These are phyloP conservation scores for Mycena floridula DNA, from an alignment of 768 basidiomycete species.

Conservation along the genomic window DNA sequence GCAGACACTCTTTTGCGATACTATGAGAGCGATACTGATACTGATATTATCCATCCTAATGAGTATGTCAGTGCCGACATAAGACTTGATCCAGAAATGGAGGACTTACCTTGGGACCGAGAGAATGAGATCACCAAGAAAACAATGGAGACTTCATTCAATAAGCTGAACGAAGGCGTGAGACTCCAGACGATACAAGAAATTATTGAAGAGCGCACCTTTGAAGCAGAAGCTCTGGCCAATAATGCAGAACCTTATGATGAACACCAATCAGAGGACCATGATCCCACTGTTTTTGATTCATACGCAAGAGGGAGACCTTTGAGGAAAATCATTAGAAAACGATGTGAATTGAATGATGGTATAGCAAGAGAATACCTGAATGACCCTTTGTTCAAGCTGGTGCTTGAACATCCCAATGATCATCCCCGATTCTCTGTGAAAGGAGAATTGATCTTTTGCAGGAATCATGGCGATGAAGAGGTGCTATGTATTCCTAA, in stretches of 20 bases:
- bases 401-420: background rate
- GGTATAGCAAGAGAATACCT: background rate
- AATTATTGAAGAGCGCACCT: background rate
- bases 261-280: no score
- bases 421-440: background rate
- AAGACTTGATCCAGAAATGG: background rate
- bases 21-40: background rate
- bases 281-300: background rate
- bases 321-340: background rate
- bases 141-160: background rate
- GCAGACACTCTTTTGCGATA: background rate
- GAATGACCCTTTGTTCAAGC: background rate
- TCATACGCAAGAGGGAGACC: background rate
- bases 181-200: background rate
- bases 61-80: background rate
- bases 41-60: background rate
- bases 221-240: background rate
- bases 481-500: background rate
- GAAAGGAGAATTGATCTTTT: background rate
- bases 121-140: background rate
- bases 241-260: background rate
- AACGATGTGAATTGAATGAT: background rate
- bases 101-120: background rate
- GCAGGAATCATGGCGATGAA: background rate
- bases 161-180: background rate